Conservation (phyloP, 768 basidiomycete genomes). For the Kondoa subrosea region DNA sequence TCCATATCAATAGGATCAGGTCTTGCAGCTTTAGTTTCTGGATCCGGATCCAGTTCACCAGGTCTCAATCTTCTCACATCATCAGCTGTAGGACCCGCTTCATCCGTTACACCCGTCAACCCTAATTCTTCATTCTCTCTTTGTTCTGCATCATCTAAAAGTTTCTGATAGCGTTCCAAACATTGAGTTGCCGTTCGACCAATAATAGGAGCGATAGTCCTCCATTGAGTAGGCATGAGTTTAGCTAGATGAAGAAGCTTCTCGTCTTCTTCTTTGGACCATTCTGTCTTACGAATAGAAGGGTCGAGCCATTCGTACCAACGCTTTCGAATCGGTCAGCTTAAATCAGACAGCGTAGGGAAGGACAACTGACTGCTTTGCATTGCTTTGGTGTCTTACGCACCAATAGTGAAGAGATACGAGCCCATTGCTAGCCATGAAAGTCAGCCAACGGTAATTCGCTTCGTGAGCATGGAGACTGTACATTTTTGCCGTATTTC, state of each 20-base stretch:
- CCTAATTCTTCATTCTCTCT: conserved; percentile 93
- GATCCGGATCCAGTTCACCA: conserved; percentile 96
- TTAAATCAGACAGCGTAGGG: background rate
- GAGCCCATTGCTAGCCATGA: conserved; percentile 96
- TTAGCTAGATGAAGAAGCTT: conserved; percentile 94
- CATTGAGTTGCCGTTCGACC: conserved; percentile 96
- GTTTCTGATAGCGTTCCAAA: conserved; percentile 91
- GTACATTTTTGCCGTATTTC: conserved; percentile 35
- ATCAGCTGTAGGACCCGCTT: conserved; percentile 73
- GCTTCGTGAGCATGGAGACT: background rate
- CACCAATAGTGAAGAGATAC: conserved; percentile 90
- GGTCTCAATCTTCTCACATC: conserved; percentile 75
- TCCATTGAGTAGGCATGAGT: conserved; percentile 99
- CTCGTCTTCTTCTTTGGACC: conserved; percentile 99
- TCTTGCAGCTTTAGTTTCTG: conserved; percentile 91
- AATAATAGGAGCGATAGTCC: conserved; percentile 95
- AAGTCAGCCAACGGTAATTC: background rate
- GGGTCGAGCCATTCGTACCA: conserved; percentile 99
- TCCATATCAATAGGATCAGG: conserved; percentile 99
- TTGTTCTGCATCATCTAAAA: conserved; percentile 89
- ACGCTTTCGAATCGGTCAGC: conserved; percentile 33
- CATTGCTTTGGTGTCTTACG: conserved; percentile 99
- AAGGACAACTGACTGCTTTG: conserved; percentile 42
- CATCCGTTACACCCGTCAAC: conserved; percentile 59
- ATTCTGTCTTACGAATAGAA: conserved; percentile 98